Evolutionary conservation across 441 rosid species (phyloP).

Genomic region (Eutrema salsugineum): DNA sequence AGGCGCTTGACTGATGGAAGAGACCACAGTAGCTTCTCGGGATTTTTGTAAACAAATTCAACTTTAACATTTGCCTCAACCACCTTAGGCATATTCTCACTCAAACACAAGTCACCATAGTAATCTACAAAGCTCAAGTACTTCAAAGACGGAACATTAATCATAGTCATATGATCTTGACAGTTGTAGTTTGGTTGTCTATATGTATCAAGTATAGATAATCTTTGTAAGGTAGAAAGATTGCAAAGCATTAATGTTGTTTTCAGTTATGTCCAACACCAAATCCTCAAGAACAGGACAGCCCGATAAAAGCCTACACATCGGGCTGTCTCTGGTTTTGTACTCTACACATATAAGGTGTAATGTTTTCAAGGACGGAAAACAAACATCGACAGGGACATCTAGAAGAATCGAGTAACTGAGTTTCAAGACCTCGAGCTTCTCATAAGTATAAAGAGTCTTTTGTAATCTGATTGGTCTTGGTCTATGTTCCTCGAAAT

Average conservation of each 20-base stretch:
- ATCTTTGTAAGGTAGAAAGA: neutral
- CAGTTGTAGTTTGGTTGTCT: neutral
- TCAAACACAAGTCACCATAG: neutral
- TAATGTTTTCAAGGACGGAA: neutral
- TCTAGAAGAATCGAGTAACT: neutral
- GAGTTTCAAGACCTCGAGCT: slow-evolving; percentile 5
- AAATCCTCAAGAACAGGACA: slow-evolving; percentile 15
- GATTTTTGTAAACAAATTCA: neutral
- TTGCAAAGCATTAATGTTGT: neutral
- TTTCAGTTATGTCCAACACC: neutral
- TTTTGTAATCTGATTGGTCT: neutral
- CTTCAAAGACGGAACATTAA: slow-evolving; percentile 6
- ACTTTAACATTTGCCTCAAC: neutral
- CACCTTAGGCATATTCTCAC: slow-evolving; percentile 3
- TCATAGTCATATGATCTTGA: neutral
- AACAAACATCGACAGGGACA: neutral
- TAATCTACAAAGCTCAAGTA: neutral
- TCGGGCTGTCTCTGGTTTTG: neutral
- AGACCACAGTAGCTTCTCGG: neutral
- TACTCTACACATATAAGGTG: neutral
- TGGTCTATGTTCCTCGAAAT: neutral
- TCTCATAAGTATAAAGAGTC: neutral
- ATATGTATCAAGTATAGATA: slow-evolving; percentile 6
- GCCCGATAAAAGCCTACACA: neutral
- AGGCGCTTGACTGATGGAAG: slow-evolving; percentile 9